These are phyloP conservation scores for Hortiboletus campestris DNA, from an alignment of 768 basidiomycete species.

Conservation along the genomic window DNA sequence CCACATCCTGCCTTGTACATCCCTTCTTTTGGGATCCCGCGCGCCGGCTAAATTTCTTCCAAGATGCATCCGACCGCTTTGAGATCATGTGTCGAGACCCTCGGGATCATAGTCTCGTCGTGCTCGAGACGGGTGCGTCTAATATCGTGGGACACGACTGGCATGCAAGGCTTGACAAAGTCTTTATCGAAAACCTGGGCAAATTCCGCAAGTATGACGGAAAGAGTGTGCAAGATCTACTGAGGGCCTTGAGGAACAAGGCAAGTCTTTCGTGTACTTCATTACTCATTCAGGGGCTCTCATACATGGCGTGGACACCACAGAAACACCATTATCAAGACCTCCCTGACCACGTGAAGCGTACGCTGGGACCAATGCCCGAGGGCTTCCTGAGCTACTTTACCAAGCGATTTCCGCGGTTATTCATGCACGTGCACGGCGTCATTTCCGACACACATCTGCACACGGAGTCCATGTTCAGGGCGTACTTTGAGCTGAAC, in stretches of 20 bases:
- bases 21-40: constrained; percentile 97
- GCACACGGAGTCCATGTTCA: constrained; percentile 85
- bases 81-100: constrained; percentile 97
- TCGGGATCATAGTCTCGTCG: constrained; percentile 68
- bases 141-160: constrained; percentile 88
- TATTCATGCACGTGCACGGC: constrained; percentile 91
- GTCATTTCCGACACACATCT: constrained; percentile 75
- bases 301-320: constrained; percentile 7
- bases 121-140: constrained; percentile 68
- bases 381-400: constrained; percentile 92
- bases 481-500: constrained; percentile 77
- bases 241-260: constrained; percentile 94
- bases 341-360: constrained; percentile 86
- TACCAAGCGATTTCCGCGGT: constrained; percentile 83
- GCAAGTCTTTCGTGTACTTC: constrained; percentile 40
- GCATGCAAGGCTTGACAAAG: constrained; percentile 80
- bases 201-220: constrained; percentile 98
- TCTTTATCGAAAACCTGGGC: constrained; percentile 91
- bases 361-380: constrained; percentile 86
- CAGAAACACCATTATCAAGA: constrained; percentile 99
- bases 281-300: background rate
- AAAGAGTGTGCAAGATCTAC: constrained; percentile 82
- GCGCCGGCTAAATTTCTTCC: constrained; percentile 86
- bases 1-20: constrained; percentile 81
- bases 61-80: constrained; percentile 96